Conservation (phyloP, 768 basidiomycete genomes). For the Mycena galericulata region DNA sequence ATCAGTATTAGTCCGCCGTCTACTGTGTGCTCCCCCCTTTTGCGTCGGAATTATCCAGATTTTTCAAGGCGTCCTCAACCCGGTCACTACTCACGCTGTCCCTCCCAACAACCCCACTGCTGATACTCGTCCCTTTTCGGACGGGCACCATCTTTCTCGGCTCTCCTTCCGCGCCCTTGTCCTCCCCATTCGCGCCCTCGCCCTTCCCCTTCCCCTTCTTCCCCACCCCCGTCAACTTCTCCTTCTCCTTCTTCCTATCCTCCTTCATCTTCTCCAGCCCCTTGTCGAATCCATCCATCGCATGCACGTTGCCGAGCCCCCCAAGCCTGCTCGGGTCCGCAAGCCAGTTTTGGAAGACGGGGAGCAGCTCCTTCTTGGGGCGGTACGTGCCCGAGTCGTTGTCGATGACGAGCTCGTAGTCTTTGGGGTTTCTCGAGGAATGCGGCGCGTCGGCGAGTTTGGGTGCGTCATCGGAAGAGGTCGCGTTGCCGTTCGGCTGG, state of each 20-base stretch:
- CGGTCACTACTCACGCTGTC: conserved; percentile 24
- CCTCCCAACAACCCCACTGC: conserved; percentile 8
- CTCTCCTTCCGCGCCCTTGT: neutral
- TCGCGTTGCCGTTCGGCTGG: neutral
- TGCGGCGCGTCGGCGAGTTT: neutral
- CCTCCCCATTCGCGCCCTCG: conserved; percentile 21
- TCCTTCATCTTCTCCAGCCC: conserved; percentile 30
- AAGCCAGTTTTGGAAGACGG: conserved; percentile 51
- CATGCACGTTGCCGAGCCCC: conserved; percentile 50
- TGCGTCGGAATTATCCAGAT: conserved; percentile 12
- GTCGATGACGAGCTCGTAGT: conserved; percentile 60
- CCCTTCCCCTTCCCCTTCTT: conserved; percentile 3
- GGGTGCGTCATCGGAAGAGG: neutral
- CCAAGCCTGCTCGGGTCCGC: conserved; percentile 46
- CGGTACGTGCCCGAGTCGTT: conserved; percentile 62
- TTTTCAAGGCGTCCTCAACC: conserved; percentile 21
- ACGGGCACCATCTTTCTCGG: conserved; percentile 27
- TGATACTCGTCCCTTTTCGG: conserved; percentile 15
- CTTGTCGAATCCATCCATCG: conserved; percentile 54
- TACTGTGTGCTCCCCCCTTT: neutral
- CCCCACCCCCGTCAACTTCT: conserved; percentile 36
- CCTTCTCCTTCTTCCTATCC: conserved; percentile 39
- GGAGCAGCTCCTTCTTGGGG: conserved; percentile 53
- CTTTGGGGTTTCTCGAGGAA: conserved; percentile 42
- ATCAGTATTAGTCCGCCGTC: neutral